Base-by-base conservation (phyloP, 106 monocot genomes). In the Dioscorea alata region DNA sequence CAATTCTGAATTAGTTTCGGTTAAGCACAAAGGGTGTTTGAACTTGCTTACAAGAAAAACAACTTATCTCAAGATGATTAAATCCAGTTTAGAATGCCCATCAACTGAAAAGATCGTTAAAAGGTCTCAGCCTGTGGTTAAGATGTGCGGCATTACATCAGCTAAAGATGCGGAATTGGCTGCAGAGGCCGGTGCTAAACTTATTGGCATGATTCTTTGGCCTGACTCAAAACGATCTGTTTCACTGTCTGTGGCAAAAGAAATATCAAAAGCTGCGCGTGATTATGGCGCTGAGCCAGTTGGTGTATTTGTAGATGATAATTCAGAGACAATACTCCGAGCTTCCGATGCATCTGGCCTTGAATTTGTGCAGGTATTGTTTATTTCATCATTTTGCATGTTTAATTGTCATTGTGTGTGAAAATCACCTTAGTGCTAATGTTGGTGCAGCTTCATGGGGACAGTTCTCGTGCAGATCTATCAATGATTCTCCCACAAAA, bases 121-220 rank as follows among this genome's bases (percentile, higher is more conserved):
- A 69, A 73, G n/a, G 18, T 50, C 70, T 71, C 65, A 59, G 6
- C 88, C 88, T 33, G 53, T 79, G n/a, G 87, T 94, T 28, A 94
- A 94, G 61, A 96, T 91, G 91, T 91, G 95, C 60, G 95, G 95
- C 15, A 86, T 91, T 32, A 82, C 95, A 51, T 96, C 95, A 60
- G 79, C 86, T 15, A 77, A 59, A 67, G 95, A 96, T 78, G 95
- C 91, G 54, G 88, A 86, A 68, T 49, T 82, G 16, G 91, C 91
- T 53, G 86, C 80, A 33, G 49, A 60, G 33, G 86, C 91, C 23
- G 91, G 95, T 31, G 95, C 88, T 59, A 59, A 69, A 33, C 88
- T 91, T 18, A 91, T 96, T 61, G 95, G 95, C 51, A 91, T 91
- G 88, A 91, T 96, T 58, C 60, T 96, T n/a, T 91, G 91, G 88